Evolutionary conservation across 176 grass and related monocot species (phyloP), one percentile per base, ranked within the genome.

Genomic region (Eleusine indica): DNA sequence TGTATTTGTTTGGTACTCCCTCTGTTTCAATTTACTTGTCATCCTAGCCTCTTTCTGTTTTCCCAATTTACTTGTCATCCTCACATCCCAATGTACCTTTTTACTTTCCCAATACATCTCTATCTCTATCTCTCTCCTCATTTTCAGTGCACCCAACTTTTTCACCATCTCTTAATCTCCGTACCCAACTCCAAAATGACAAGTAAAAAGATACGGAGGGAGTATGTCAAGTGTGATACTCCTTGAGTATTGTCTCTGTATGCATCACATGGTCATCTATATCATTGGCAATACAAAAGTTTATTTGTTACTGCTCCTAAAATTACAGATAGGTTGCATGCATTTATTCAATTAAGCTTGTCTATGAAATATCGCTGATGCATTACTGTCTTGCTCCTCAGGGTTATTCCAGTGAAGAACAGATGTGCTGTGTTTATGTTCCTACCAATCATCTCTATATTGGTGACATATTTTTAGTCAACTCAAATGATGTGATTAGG

Each of bases 401-500:
- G 94, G 81, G 74, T 74, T 91, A 91, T 87, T 87, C 84, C 49
- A 88, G 81, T 60, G 94, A 96, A 80, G 94, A 96, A 83, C 70
- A 87, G 78, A 73, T 96, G 63, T 96, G 71, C 48, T 96, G 91
- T 83, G 81, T 87, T 51, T 82, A 87, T 85, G 85, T 93, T 75
- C 91, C 91, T 4, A 93, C 91, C 39, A 93, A 93, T 60, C 91
- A 93, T 88, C 84, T 93, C 5, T 93, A 93, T 56, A 93, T 93
- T 70, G 91, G 91, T 19, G 91, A 90, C 72, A 83, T 93, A 71
- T 90, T 93, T 77, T 65, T 93, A 38, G 79, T 93, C 65, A 90
- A 85, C 67, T 88, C 85, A 39, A 90, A 54, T 32, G 91, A 93
- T 65, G 91, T 93, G 46, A 93, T 90, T 66, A 90, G 82, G 68